Conservation (phyloP, 2,329 filamentous ascomycete species). For the Geoglossum cookeanum region DNA sequence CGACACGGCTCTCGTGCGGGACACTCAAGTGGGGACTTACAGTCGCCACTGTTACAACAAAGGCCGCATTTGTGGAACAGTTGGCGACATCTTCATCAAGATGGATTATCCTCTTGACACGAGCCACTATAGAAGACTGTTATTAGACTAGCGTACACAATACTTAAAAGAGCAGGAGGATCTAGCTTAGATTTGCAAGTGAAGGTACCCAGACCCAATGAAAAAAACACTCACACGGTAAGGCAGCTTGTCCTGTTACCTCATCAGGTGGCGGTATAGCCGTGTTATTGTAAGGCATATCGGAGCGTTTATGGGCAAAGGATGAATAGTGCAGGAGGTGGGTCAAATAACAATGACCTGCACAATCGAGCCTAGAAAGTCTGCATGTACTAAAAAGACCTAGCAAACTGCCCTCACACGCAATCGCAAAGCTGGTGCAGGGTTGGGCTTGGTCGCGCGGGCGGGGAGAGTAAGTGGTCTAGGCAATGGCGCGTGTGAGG, state of each 20-base stretch:
- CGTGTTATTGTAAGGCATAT: slow-evolving; percentile 80
- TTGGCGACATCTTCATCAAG: slow-evolving; percentile 69
- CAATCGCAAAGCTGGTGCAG: background rate
- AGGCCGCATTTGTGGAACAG: slow-evolving; percentile 86
- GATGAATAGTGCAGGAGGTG: background rate
- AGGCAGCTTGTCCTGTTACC: slow-evolving; percentile 63
- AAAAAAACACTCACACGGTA: slow-evolving; percentile 48
- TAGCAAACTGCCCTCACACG: background rate
- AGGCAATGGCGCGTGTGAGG: background rate
- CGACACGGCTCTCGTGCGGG: background rate
- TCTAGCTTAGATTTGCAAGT: background rate
- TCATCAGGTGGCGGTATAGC: slow-evolving; percentile 65
- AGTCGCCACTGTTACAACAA: slow-evolving; percentile 80
- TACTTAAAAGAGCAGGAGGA: slow-evolving; percentile 1
- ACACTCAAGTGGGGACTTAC: slow-evolving; percentile 27
- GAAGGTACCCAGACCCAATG: background rate
- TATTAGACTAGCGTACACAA: background rate
- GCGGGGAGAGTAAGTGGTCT: background rate
- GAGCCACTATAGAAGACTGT: slow-evolving; percentile 44
- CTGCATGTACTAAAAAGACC: background rate
- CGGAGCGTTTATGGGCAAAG: background rate
- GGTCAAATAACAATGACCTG: background rate
- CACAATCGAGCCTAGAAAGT: background rate
- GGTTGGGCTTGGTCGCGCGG: background rate
- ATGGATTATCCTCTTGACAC: slow-evolving; percentile 88